Evolutionary conservation across 495 filamentous ascomycete genomes (phyloP).

Genomic region (Penicillium flavigenum): DNA sequence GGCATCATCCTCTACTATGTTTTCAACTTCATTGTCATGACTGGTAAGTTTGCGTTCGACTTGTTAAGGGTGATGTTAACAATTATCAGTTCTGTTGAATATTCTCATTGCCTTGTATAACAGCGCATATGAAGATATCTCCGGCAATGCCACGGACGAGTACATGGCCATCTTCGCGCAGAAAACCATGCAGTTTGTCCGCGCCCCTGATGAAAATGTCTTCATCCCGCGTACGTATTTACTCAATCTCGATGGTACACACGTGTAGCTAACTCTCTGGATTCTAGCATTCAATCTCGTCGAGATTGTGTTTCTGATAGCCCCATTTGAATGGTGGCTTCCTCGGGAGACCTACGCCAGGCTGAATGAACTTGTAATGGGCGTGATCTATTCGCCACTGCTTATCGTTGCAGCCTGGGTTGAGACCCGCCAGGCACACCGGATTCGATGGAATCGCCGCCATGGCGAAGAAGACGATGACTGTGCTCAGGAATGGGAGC

Average conservation of each 20-base stretch:
- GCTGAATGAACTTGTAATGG: constrained; percentile 87
- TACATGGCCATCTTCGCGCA: constrained; percentile 87
- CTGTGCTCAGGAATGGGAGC: constrained; percentile 87
- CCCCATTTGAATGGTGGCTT: constrained; percentile 97
- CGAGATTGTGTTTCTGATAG: constrained; percentile 73
- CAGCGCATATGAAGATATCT: constrained; percentile 93
- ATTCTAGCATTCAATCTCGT: constrained; percentile 79
- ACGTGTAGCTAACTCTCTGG: background rate
- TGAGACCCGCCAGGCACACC: constrained; percentile 67
- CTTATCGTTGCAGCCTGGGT: constrained; percentile 74
- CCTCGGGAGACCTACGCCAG: constrained; percentile 62
- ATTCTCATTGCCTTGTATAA: constrained; percentile 97
- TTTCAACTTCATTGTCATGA: constrained; percentile 97
- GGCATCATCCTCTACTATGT: constrained; percentile 91
- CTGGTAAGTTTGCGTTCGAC: constrained; percentile 36
- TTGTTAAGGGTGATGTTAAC: constrained; percentile 22
- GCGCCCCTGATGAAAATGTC: constrained; percentile 96
- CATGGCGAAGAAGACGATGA: constrained; percentile 91
- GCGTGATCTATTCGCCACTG: constrained; percentile 77
- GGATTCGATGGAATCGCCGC: constrained; percentile 68
- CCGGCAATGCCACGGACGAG: constrained; percentile 90
- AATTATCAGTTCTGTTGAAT: constrained; percentile 70
- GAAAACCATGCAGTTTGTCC: constrained; percentile 93
- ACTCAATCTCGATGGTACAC: background rate
- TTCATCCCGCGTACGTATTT: constrained; percentile 73